A percentile compares a stretch with the other conserved stretches of the same genome.
Conservation (phyloP, 2,329 filamentous ascomycete genomes). For the Paracamarosporium sp. region DNA sequence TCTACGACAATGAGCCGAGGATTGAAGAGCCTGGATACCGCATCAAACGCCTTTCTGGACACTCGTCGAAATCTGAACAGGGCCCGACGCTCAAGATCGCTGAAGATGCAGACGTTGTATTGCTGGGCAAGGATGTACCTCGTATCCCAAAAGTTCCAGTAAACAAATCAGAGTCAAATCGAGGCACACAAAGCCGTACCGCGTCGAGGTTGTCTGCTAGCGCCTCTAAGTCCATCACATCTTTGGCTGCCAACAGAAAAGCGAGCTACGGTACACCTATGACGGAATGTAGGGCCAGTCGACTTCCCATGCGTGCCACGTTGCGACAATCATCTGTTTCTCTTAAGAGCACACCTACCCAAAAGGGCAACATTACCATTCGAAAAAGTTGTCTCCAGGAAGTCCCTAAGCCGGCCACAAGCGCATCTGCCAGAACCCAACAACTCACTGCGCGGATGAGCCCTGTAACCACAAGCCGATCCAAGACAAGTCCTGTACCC, state of each 20-base stretch:
- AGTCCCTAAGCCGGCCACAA: neutral
- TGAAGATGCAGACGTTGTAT: slow-evolving; percentile 31
- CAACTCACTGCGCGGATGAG: neutral
- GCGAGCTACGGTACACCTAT: neutral
- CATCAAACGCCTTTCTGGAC: slow-evolving; percentile 28
- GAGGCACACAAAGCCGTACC: slow-evolving; percentile 13
- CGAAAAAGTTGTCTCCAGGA: neutral
- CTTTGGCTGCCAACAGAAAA: slow-evolving; percentile 6
- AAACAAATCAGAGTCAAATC: neutral
- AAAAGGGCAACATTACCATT: neutral
- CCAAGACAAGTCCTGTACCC: slow-evolving; percentile 2
- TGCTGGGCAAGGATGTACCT: slow-evolving; percentile 24
- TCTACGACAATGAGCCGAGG: slow-evolving; percentile 12
- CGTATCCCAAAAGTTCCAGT: slow-evolving; percentile 3
- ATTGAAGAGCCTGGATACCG: slow-evolving; percentile 14
- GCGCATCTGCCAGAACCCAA: neutral
- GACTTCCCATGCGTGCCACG: neutral
- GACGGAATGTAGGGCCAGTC: slow-evolving; percentile 10
- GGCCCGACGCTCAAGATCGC: slow-evolving; percentile 30
- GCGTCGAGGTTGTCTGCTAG: slow-evolving; percentile 11
- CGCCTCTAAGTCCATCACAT: slow-evolving; percentile 13
- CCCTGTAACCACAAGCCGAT: neutral
- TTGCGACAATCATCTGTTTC: neutral
- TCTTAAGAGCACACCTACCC: neutral
- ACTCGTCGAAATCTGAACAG: slow-evolving; percentile 16